These are phyloP conservation scores for Coffea canephora DNA, from an alignment of 257 asterid genomes.

Conservation along the genomic window DNA sequence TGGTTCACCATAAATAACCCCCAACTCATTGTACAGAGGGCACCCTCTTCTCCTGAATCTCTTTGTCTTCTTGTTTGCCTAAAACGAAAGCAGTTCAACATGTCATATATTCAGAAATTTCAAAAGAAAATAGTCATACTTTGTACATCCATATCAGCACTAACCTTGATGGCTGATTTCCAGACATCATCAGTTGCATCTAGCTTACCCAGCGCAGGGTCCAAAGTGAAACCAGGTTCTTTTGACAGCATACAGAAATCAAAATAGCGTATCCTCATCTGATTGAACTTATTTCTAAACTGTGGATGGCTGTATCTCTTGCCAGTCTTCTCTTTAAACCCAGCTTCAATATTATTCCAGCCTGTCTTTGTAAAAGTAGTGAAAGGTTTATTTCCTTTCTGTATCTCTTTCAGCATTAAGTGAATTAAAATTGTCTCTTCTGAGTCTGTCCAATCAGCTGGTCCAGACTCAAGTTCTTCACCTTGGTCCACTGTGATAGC, in stretches of 20 bases:
- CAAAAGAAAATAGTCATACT: background rate
- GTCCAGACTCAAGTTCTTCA: slow-evolving; percentile 4
- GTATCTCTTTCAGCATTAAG: slow-evolving; percentile 16
- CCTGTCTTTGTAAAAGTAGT: background rate
- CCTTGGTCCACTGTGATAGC: background rate
- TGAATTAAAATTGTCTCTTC: slow-evolving; percentile 13
- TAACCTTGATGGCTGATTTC: slow-evolving; percentile 9
- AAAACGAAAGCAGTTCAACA: background rate
- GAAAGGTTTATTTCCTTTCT: background rate
- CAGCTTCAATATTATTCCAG: slow-evolving; percentile 7
- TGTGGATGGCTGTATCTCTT: background rate
- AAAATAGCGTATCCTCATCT: slow-evolving; percentile 6
- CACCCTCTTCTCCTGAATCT: background rate
- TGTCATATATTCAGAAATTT: background rate
- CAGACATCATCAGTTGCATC: slow-evolving; percentile 17
- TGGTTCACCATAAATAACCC: slow-evolving; percentile 1
- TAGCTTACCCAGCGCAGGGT: background rate
- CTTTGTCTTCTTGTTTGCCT: background rate
- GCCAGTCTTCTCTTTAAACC: slow-evolving; percentile 6
- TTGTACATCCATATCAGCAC: background rate
- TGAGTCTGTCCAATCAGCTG: slow-evolving; percentile 13
- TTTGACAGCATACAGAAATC: slow-evolving; percentile 8
- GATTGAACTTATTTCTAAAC: slow-evolving; percentile 8
- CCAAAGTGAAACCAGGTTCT: slow-evolving; percentile 16
- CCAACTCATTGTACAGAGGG: slow-evolving; percentile 3